A percentile compares a stretch with the other conserved stretches of the same genome.
phyloP scores from a whole-genome alignment of 2,329 filamentous ascomycete genomes.

The Diaporthe citri region DNA sequence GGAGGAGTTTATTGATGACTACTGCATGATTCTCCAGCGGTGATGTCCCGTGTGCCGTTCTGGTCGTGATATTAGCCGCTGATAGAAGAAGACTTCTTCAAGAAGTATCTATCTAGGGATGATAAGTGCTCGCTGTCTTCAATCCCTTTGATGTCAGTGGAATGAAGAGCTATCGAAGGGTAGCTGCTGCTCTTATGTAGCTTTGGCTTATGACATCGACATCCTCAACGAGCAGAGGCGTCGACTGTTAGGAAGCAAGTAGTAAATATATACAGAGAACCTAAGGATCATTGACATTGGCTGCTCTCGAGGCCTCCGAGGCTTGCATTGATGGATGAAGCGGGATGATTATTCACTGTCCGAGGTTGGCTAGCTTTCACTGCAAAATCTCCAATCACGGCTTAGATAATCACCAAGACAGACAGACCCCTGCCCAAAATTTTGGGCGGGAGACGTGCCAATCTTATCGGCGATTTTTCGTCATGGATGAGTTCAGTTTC shows the following conservation, averaged over 20 bases:
- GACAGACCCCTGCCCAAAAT: conserved; percentile 25
- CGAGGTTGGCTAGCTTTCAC: background rate
- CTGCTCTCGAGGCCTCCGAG: background rate
- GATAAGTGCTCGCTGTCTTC: background rate
- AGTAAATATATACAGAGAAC: background rate
- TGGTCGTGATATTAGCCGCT: background rate
- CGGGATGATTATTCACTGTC: background rate
- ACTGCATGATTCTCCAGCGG: background rate
- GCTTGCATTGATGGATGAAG: conserved; percentile 1
- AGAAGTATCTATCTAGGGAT: background rate
- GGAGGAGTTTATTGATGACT: conserved; percentile 19
- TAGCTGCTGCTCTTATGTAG: background rate
- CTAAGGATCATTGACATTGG: background rate
- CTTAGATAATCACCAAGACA: conserved; percentile 13
- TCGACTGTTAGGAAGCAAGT: background rate
- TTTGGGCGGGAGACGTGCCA: background rate
- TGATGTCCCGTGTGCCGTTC: background rate
- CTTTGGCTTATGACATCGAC: background rate
- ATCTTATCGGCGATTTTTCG: conserved; percentile 37
- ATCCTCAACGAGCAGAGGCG: background rate
- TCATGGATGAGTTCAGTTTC: conserved; percentile 23
- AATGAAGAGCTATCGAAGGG: background rate
- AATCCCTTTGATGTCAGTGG: too few species aligned
- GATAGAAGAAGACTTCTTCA: background rate
- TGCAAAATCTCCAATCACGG: background rate